Evolutionary conservation across 1,139 yeast genomes (phyloP).

Genomic region (Kodamaea alishanica): DNA sequence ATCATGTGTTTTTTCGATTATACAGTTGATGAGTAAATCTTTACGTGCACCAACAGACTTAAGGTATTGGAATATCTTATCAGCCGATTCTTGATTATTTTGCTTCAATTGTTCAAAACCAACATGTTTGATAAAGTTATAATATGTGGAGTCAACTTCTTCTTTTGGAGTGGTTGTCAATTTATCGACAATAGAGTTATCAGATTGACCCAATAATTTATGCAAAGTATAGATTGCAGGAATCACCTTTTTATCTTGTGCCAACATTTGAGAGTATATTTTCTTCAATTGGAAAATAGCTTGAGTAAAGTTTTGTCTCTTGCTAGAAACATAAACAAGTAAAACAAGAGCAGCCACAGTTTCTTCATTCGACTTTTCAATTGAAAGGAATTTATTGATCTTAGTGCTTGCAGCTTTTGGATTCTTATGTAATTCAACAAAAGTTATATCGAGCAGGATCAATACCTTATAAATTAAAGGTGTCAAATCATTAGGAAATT

Average conservation of each 20-base stretch:
- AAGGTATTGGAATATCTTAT: slow-evolving; percentile 26
- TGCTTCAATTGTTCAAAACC: slow-evolving; percentile 45
- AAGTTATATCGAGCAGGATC: slow-evolving; percentile 25
- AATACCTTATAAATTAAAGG: slow-evolving; percentile 31
- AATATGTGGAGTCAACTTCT: slow-evolving; percentile 20
- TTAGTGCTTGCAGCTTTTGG: slow-evolving; percentile 12
- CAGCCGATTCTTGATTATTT: slow-evolving; percentile 27
- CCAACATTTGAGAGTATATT: slow-evolving; percentile 1
- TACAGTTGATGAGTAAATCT: slow-evolving; percentile 34
- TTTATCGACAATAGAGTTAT: slow-evolving; percentile 2
- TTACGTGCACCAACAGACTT: slow-evolving; percentile 22
- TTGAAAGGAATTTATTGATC: slow-evolving; percentile 24
- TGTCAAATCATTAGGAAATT: slow-evolving; percentile 33
- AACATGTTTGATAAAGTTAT: slow-evolving; percentile 43
- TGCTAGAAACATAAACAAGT: slow-evolving; percentile 5
- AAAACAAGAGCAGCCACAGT: slow-evolving; percentile 8
- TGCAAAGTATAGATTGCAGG: slow-evolving; percentile 20
- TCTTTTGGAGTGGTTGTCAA: slow-evolving; percentile 12
- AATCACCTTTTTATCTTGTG: background rate
- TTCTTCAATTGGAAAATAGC: slow-evolving; percentile 6
- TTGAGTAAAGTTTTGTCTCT: slow-evolving; percentile 6
- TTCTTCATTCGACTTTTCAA: slow-evolving; percentile 2
- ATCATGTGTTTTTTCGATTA: slow-evolving; percentile 21
- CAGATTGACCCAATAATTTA: slow-evolving; percentile 17
- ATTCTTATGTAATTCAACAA: slow-evolving; percentile 23